Evolutionary conservation across 129 eudicot genomes (phyloP).

Genomic region (Flaveria sonorensis): DNA sequence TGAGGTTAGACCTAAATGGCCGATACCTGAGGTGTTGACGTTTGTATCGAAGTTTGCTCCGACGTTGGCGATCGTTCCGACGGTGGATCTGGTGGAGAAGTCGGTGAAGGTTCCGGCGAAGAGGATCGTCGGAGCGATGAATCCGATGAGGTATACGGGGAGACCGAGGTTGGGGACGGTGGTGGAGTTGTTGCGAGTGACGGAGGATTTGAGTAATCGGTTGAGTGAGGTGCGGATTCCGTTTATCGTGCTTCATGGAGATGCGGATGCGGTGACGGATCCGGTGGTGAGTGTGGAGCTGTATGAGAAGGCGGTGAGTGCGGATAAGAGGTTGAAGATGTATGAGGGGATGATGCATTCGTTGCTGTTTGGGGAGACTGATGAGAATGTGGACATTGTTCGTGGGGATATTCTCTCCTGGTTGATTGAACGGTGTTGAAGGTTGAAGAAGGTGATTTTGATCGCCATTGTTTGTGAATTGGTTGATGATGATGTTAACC

Average conservation of each 20-base stretch:
- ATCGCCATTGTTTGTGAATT: not conserved
- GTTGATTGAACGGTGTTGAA: constrained; percentile 66
- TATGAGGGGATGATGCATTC: constrained; percentile 92
- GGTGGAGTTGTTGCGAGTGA: constrained; percentile 60
- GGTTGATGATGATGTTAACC: constrained; percentile 3
- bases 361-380: constrained; percentile 87
- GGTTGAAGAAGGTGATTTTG: constrained; percentile 7
- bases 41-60: constrained; percentile 65
- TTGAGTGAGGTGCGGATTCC: constrained; percentile 55
- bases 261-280: constrained; percentile 86
- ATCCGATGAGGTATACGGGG: constrained; percentile 81
- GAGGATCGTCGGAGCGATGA: constrained; percentile 51
- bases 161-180: constrained; percentile 90
- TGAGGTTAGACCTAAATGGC: constrained; percentile 76
- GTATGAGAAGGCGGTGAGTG: constrained; percentile 66
- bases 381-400: constrained; percentile 81
- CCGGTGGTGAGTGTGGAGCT: constrained; percentile 70
- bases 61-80: constrained; percentile 77
- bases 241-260: constrained; percentile 75
- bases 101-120: constrained; percentile 76
- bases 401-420: constrained; percentile 63
- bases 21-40: constrained; percentile 70
- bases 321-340: constrained; percentile 69
- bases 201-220: constrained; percentile 52
- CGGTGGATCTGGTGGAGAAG: constrained; percentile 71